Evolutionary conservation across 1,139 yeast species (phyloP).

Genomic region (Blastobotrys illinoisensis): DNA sequence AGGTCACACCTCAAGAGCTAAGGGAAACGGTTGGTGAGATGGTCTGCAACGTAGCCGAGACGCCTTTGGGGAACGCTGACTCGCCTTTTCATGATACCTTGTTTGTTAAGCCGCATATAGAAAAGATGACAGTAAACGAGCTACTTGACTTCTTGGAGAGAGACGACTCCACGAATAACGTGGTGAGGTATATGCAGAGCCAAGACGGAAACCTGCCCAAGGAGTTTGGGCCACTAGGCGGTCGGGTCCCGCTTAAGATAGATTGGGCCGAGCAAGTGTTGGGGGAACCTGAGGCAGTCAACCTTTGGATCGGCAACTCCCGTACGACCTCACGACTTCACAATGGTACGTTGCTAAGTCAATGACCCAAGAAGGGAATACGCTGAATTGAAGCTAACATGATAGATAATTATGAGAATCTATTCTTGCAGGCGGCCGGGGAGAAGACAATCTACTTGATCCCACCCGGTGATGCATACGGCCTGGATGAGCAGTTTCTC

Average conservation of each 20-base stretch:
- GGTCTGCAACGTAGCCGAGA: conserved; percentile 31
- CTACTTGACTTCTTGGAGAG: conserved; percentile 21
- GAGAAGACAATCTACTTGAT: conserved; percentile 32
- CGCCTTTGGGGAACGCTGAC: conserved; percentile 38
- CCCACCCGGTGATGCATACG: conserved; percentile 33
- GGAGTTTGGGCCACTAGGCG: conserved; percentile 23
- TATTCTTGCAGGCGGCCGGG: conserved; percentile 35
- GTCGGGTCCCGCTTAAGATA: conserved; percentile 18
- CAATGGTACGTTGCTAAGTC: conserved; percentile 23
- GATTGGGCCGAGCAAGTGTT: conserved; percentile 26
- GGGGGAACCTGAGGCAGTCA: conserved; percentile 30
- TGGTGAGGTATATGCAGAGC: conserved; percentile 35
- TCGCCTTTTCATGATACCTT: conserved; percentile 30
- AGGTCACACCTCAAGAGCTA: not conserved
- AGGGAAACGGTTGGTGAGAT: conserved; percentile 16
- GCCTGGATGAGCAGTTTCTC: conserved; percentile 27
- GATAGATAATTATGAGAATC: conserved; percentile 35
- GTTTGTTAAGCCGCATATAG: conserved; percentile 33
- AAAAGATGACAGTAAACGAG: conserved; percentile 22
- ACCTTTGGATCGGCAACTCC: conserved; percentile 37
- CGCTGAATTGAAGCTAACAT: not conserved
- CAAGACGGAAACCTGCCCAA: conserved; percentile 33
- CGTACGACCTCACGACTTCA: conserved; percentile 36
- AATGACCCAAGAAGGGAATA: too few relatives aligned
- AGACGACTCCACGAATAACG: not conserved